A percentile compares a stretch with the other conserved stretches of the same genome.
Conservation (phyloP, 352 stramenopile genomes). For the Thraustochytrium sp. region DNA sequence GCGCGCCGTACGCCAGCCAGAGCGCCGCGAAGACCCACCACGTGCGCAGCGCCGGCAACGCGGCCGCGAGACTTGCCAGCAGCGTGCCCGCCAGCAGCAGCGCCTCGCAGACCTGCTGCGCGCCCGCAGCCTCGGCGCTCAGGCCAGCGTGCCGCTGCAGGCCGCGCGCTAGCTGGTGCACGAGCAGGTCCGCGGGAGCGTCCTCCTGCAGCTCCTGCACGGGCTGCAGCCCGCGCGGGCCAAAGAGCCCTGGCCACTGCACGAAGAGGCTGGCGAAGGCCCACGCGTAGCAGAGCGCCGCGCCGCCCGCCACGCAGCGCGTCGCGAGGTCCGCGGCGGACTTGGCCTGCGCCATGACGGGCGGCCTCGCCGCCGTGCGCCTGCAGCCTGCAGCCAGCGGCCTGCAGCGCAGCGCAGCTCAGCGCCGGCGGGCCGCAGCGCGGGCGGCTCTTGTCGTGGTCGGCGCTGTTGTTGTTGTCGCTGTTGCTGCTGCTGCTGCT, state of each 20-base stretch:
- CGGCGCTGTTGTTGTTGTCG: too few species aligned
- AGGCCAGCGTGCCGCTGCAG: not conserved
- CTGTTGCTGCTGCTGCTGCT: too few species aligned
- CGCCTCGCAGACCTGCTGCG: slow-evolving; percentile 12
- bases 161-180: not conserved
- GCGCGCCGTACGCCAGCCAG: not conserved
- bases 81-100: not conserved
- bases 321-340: too few species aligned
- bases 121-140: too few species aligned
- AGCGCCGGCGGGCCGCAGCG: too few species aligned
- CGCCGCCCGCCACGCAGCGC: not conserved
- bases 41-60: not conserved
- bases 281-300: not conserved
- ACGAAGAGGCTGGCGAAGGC: slow-evolving; percentile 33
- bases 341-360: too few species aligned
- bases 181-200: not conserved
- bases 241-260: slow-evolving; percentile 37
- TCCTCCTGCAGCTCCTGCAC: not conserved
- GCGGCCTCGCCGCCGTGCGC: too few species aligned
- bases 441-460: too few species aligned
- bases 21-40: not conserved
- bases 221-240: not conserved
- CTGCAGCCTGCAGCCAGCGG: too few species aligned
- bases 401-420: too few species aligned
- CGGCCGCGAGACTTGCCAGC: not conserved